Evolutionary conservation across 306 rosid species (phyloP), one percentile per base, ranked within the genome.

Genomic region (Arachis hypogaea): DNA sequence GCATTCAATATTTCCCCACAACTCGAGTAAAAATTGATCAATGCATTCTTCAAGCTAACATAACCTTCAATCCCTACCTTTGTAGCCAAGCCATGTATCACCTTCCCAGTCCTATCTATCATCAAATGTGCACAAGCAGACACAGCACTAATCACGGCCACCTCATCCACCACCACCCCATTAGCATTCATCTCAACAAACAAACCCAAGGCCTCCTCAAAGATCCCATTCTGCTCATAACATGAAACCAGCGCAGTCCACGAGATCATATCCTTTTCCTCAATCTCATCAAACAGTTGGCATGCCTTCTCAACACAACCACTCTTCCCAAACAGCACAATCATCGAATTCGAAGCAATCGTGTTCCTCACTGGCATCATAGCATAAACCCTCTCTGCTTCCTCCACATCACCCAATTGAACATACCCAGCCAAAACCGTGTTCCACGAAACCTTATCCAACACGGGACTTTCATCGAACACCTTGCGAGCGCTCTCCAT

Each of bases 241-340:
- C 96, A 89, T 63, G 96, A 79, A 83, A 92, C 78, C 86, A 92
- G 2, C 0, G 98, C 94, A 57, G 92, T 92, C 98, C 98, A 92
- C 0, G 92, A 83, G 59, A 89, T 84, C 92, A 92, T 89, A 69
- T 86, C 98, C 77, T 81, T 86, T 6, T 61, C 64, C 9, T 66
- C 60, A 47, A 92, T 54, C 69, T 49, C 89, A 73, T 82, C 44
- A 69, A 90, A 92, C 55, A 92, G 47, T 59, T 38, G 44, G 52
- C 61, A 10, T 1, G 96, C 96, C 68, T 86, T 85, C 16, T 0
- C 69, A 52, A 86, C 83, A 65, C 56, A 68, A 51, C 92, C 92
- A 36, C 65, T 63, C 78, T 72, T 85, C 3, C 92, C 93, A 30
- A 86, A 85, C 66, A 89, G 55, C 43, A 74, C 89, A 63, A 89